A percentile compares a stretch with the other conserved stretches of the same genome.
These are phyloP conservation scores for Fusarium sublunatum DNA, from an alignment of 2,329 filamentous ascomycete genomes.

Conservation along the genomic window DNA sequence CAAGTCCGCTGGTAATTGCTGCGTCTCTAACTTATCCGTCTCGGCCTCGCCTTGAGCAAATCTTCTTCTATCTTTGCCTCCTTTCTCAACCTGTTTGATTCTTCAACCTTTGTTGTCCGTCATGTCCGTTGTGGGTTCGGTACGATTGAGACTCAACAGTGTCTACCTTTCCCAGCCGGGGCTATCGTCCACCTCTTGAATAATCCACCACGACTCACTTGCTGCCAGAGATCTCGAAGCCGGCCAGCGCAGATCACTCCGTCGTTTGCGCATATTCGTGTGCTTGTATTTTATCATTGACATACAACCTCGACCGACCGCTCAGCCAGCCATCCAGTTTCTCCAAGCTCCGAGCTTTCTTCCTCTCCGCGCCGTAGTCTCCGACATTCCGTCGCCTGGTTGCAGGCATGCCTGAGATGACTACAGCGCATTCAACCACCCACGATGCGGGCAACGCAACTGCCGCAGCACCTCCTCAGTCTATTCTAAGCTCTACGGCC, in stretches of 20 bases:
- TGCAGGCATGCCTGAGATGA: conserved; percentile 35
- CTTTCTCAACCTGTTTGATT: conserved; percentile 19
- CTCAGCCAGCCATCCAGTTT: conserved; percentile 10
- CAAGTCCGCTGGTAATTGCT: conserved; percentile 35
- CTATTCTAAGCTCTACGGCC: conserved; percentile 35
- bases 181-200: conserved; percentile 38
- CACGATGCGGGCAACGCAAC: conserved; percentile 39
- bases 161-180: conserved; percentile 37
- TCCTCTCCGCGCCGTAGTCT: conserved; percentile 10
- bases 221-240: conserved; percentile 13
- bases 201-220: conserved; percentile 26
- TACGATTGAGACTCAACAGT: conserved; percentile 43
- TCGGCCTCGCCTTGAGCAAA: conserved; percentile 34
- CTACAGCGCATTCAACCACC: conserved; percentile 40
- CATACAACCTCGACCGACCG: conserved; percentile 13
- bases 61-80: conserved; percentile 31
- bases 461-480: conserved; percentile 29
- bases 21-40: conserved; percentile 30
- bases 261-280: conserved; percentile 16
- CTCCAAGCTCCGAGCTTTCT: conserved; percentile 9
- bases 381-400: conserved; percentile 13
- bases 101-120: conserved; percentile 30
- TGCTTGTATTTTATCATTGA: conserved; percentile 16
- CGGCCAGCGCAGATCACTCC: conserved; percentile 17
- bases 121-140: conserved; percentile 45